Evolutionary conservation across 345 rosid species (phyloP), one percentile per base, ranked within the genome.

Genomic region (Heritiera fomes): DNA sequence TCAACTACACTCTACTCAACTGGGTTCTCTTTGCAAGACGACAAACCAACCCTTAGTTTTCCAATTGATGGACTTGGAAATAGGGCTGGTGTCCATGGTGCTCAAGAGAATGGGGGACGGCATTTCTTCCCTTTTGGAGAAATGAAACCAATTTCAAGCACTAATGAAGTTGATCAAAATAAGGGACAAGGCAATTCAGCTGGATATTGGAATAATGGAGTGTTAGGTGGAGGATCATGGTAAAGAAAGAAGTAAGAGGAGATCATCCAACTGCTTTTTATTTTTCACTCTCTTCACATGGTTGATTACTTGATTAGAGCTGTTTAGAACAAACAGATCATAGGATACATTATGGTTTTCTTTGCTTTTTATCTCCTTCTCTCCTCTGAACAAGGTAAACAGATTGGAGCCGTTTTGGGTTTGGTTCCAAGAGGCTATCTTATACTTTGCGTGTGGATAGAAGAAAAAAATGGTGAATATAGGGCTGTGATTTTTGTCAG

Each of bases 61-160:
- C 66, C 87, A 1, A 75, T 87, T 38, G 89, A 87, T 76, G 89
- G 86, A 71, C 79, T 82, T 65, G 88, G 79, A 56, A 83, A 75
- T 53, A 79, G 87, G 69, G 75, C n/a, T 46, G 80, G 41, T 13
- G 46, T 62, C 15, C 80, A 83, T 49, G 84, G 82, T 12, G 76
- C 60, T 52, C 86, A 83, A 73, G 89, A 87, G 49, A 84, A 79
- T 80, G 80, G 60, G 10, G 87, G 89, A 74, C 83, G 85, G 78
- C 61, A 79, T 71, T 80, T 86, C 49, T 86, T 86, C 43, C 91
- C 91, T 43, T 83, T 86, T 59, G 89, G 84, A 52, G 91, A 85
- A 10, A 40, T 80, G 82, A 86, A 80, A 60, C 80, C 83, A 15
- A 76, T 82, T 73, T 64, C 88, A 23, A 77, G 67, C 76, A n/a